Base-by-base conservation (phyloP, 805 yeast genomes). In the Pichia gijzeniarum region DNA sequence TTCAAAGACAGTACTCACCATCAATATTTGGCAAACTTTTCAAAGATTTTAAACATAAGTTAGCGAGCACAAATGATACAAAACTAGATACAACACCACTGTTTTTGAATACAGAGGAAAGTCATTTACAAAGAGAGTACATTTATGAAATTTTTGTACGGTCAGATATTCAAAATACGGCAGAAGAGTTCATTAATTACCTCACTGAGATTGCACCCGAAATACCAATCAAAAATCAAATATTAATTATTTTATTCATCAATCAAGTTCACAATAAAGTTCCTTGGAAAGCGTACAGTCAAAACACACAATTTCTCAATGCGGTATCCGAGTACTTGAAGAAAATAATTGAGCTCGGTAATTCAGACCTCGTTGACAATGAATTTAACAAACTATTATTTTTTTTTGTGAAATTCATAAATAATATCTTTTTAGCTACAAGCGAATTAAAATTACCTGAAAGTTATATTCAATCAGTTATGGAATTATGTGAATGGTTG, bases 81-180 rank as follows among this genome's bases (percentile, higher is more conserved):
- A 47, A 42, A 10, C 35, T 58, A 4, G 59, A 57, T 30, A 36
- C 56, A 31, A 40, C 44, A 7, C 49, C 60, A 5, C 37, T 60
- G 31, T 57, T 50, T 36, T 35, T 47, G 3, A 45, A 50, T 18
- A 50, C 56, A 22, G 43, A 57, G 4, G 20, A 40, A 16, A 48
- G 44, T 14, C 52, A 54, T 9, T 39, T 54, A 7, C 62, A 60
- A 43, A 48, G 62, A 39, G 49, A 48, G n/a, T 63, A 61, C 38
- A 56, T 61, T 3, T 55, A 49, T 40, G 64, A 61, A 43, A 47
- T 58, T 5, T 47, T 61, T 19, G 52, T 63, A 4, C 56, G 51
- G 10, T 46, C 54, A 30, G 66, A 61, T 42, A 44, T 56, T 19
- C 52, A 54, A 19, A 55, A 55, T 39, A 51, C 49, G 12, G 54